These are phyloP conservation scores for Binderoboletus segoi DNA, from an alignment of 1,284 basidiomycete species.

Conservation along the genomic window DNA sequence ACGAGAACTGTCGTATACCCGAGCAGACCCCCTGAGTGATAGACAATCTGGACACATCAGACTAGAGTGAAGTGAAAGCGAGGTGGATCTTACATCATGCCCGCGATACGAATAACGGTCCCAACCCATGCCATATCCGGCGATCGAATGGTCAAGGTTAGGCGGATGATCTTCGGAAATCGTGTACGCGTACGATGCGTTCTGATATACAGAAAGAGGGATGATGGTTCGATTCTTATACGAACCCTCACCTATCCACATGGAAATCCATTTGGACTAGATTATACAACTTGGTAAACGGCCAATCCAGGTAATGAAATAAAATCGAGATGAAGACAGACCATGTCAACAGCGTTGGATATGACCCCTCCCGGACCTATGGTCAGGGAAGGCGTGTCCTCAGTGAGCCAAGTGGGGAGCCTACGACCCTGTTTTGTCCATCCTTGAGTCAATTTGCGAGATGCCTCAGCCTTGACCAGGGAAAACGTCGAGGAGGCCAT, in stretches of 20 bases:
- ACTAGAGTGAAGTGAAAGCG: neutral
- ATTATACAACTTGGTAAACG: neutral
- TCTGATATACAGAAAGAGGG: conserved; percentile 27
- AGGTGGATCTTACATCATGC: conserved; percentile 32
- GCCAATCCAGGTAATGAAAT: neutral
- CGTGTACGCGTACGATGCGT: conserved; percentile 29
- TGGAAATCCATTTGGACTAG: conserved; percentile 39
- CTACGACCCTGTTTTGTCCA: conserved; percentile 31
- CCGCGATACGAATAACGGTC: conserved; percentile 34
- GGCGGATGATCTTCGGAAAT: conserved; percentile 16
- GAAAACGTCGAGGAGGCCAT: conserved; percentile 42
- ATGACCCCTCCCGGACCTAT: conserved; percentile 42
- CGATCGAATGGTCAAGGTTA: conserved; percentile 14
- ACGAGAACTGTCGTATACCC: conserved; percentile 31
- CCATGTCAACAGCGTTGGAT: conserved; percentile 40
- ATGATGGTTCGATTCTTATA: conserved; percentile 31
- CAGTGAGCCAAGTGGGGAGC: conserved; percentile 32
- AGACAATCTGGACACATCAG: conserved; percentile 23
- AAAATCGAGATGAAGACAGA: conserved; percentile 11
- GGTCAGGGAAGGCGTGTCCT: conserved; percentile 22
- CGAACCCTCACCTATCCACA: conserved; percentile 34
- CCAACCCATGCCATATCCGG: conserved; percentile 42
- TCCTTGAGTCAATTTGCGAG: conserved; percentile 39
- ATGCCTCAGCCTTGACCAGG: conserved; percentile 33
- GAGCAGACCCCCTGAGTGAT: conserved; percentile 32